A percentile compares a stretch with the other conserved stretches of the same genome.
These are phyloP conservation scores for Combretum micranthum DNA, from an alignment of 345 rosid species.

Conservation along the genomic window DNA sequence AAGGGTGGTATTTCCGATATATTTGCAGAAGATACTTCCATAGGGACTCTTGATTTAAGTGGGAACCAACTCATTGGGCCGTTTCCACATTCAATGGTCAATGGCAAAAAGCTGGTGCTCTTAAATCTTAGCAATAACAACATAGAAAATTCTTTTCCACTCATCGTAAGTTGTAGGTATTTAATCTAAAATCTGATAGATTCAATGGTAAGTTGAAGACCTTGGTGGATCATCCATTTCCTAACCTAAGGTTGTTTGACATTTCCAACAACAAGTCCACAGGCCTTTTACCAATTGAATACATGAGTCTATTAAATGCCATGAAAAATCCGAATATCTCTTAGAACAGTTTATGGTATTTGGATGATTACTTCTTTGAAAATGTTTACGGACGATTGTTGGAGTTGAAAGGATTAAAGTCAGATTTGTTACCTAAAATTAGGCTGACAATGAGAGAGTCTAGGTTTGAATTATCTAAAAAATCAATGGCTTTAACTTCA, in stretches of 20 bases:
- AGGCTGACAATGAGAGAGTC: conserved; percentile 5
- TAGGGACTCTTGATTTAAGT: conserved; percentile 13
- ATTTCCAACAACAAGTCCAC: conserved; percentile 20
- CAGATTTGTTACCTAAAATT: too few species aligned
- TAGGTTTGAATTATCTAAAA: background rate
- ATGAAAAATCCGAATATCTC: conserved; percentile 3
- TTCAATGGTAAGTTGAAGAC: conserved; percentile 7
- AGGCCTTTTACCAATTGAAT: conserved; percentile 16
- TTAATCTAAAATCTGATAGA: conserved; percentile 16
- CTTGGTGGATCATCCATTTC: background rate
- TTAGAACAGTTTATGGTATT: background rate
- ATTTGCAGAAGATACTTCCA: background rate
- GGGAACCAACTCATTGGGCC: conserved; percentile 17
- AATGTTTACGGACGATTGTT: too few species aligned
- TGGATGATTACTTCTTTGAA: background rate
- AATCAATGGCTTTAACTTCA: background rate
- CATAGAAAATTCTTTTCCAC: conserved; percentile 20
- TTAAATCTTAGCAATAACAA: conserved; percentile 24
- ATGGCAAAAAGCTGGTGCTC: conserved; percentile 16
- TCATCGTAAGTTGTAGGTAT: conserved; percentile 16
- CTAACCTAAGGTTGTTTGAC: conserved; percentile 15
- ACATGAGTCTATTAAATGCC: background rate
- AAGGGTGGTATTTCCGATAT: conserved; percentile 7
- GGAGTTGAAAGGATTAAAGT: too few species aligned
- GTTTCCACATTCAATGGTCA: conserved; percentile 11